Base-by-base conservation (phyloP, 148 eudicot species). In the Beta vulgaris region DNA sequence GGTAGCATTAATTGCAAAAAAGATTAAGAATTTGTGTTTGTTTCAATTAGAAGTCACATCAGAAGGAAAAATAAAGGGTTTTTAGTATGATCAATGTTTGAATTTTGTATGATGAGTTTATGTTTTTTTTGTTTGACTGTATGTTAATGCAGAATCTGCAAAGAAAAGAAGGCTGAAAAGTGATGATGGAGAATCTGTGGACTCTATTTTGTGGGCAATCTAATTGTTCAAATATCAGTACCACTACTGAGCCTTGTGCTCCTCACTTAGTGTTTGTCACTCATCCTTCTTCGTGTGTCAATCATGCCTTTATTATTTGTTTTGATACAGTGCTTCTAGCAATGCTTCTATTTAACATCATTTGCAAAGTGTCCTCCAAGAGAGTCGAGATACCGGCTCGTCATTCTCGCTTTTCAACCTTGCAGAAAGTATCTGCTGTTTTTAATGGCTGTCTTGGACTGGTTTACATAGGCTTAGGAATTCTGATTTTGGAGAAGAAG, bases 281-380 rank as follows among this genome's bases (percentile, higher is more conserved):
- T 26, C 31, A 73, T 48, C 93, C 93, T 28, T 85, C 90, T 51
- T 93, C 98, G 23, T 93, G 98, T 78, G 68, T 83, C 73, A 93
- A 91, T 76, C 93, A 93, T 82, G 83, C 76, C 0, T 65, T 90
- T 43, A 72, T 85, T 18, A 74, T 88, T 64, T 64, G 85, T 74
- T 86, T 88, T 28, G 91, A 93, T 76, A 32, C 66, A 51, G 19
- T 93, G 76, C 88, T 91, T 68, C 59, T 91, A 25, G 75, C 79
- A 53, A 61, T 84, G 59, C 78, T 88, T 77, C 37, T 86, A 21
- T 71, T 82, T 80, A 84, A 35, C 34, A 31, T 90, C 69, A 55
- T 85, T 63, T 73, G 75, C 65, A 90, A 71, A 74, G 71, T 73
- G 69, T 58, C 79, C 16, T 73, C 76, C 37, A 88, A 85, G 66